Evolutionary conservation across 495 filamentous ascomycete genomes (phyloP).

Genomic region (Margaritispora aquatica): DNA sequence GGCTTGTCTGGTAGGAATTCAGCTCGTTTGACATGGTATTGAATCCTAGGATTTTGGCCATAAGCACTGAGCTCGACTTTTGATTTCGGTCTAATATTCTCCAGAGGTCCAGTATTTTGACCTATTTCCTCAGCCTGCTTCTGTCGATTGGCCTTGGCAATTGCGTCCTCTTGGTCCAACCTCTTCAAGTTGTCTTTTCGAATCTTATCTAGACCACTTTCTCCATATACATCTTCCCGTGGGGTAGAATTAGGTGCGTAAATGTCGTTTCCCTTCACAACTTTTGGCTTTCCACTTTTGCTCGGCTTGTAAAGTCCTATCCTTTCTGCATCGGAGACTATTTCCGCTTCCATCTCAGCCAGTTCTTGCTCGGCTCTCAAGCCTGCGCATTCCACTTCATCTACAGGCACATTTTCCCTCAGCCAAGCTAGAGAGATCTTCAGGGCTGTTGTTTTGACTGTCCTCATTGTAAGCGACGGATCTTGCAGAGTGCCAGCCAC

Average conservation of each 20-base stretch:
- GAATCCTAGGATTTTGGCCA: conserved; percentile 33
- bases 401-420: conserved; percentile 58
- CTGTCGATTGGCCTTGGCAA: conserved; percentile 35
- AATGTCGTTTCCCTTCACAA: not conserved
- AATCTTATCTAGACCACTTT: conserved; percentile 42
- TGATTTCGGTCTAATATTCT: conserved; percentile 26
- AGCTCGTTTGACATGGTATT: conserved; percentile 25
- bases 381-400: conserved; percentile 61
- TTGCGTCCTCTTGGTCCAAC: conserved; percentile 41
- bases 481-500: conserved; percentile 68
- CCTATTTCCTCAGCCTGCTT: conserved; percentile 35
- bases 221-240: conserved; percentile 32
- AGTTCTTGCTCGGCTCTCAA: conserved; percentile 51
- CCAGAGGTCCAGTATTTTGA: conserved; percentile 45
- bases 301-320: conserved; percentile 45
- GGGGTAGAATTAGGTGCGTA: not conserved
- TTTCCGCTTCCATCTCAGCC: conserved; percentile 28
- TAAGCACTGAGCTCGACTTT: conserved; percentile 27
- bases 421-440: conserved; percentile 60
- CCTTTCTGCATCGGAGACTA: conserved; percentile 37
- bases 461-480: conserved; percentile 28
- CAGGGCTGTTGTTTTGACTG: conserved; percentile 25
- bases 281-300: not conserved
- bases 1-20: conserved; percentile 23
- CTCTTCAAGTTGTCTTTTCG: conserved; percentile 33